Evolutionary conservation across 208 protist species (phyloP).

Genomic region (Wallacemonas sp.): DNA sequence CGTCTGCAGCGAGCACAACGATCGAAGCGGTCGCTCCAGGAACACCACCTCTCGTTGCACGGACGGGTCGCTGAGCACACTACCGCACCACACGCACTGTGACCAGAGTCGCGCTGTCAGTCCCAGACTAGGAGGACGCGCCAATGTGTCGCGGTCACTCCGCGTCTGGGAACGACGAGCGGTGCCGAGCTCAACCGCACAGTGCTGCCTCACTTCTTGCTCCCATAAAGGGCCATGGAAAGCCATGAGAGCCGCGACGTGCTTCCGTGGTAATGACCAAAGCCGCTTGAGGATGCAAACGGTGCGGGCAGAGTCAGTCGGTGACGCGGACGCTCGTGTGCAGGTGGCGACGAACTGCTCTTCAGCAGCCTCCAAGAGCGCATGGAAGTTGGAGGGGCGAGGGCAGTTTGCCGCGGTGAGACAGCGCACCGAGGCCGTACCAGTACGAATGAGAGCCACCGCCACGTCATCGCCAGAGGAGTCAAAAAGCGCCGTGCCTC

Average conservation of each 20-base stretch:
- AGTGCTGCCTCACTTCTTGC: not conserved
- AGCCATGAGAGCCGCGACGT: not conserved
- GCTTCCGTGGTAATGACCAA: conserved; percentile 3
- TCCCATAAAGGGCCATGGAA: conserved; percentile 19
- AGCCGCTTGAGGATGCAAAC: not conserved
- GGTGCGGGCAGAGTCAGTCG: too few relatives aligned
- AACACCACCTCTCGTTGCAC: conserved; percentile 17
- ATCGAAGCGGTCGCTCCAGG: conserved; percentile 28
- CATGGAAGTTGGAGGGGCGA: conserved; percentile 28
- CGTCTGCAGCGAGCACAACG: conserved; percentile 32
- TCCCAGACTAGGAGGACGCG: not conserved
- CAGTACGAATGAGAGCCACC: conserved; percentile 14
- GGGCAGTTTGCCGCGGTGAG: conserved; percentile 31
- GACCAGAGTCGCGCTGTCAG: conserved; percentile 21
- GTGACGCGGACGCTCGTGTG: not conserved
- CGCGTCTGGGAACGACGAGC: not conserved
- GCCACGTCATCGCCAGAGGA: conserved; percentile 23
- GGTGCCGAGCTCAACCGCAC: not conserved
- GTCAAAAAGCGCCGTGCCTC: conserved; percentile 14
- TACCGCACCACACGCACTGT: conserved; percentile 28
- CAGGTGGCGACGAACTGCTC: not conserved
- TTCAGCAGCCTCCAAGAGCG: conserved; percentile 2
- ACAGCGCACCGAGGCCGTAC: conserved; percentile 31
- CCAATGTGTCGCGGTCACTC: not conserved
- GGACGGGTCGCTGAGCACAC: conserved; percentile 17